Conservation (phyloP, 139 green algal genomes). For the Marvania coccoides region DNA sequence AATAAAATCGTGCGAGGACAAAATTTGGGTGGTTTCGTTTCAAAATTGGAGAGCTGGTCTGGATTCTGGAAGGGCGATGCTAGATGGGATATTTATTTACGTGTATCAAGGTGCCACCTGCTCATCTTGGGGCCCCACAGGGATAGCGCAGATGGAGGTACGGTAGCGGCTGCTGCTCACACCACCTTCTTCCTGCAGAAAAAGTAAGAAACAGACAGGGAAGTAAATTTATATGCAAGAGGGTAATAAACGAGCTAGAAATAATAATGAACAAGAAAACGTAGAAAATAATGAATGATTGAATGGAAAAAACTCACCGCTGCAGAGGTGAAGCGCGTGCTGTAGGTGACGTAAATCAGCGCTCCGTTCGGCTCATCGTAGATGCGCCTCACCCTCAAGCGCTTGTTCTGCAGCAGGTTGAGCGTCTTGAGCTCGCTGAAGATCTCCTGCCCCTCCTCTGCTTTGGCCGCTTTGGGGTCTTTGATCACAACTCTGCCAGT, state of each 20-base stretch:
- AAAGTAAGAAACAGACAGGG: no score
- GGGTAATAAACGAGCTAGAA: not conserved
- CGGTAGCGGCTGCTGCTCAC: conserved; percentile 30
- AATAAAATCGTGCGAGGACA: no score
- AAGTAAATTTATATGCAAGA: not conserved
- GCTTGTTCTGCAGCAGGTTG: conserved; percentile 76
- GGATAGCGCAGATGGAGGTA: conserved; percentile 50
- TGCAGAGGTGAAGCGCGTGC: conserved; percentile 49
- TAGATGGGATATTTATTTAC: no score
- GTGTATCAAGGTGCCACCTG: no score
- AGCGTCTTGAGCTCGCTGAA: conserved; percentile 68
- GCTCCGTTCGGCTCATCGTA: conserved; percentile 55
- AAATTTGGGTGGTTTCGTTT: no score
- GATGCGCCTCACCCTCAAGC: conserved; percentile 59
- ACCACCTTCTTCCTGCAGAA: conserved; percentile 6
- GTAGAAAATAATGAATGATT: not conserved
- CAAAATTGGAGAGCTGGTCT: no score
- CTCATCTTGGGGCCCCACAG: no score
- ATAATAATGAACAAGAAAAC: not conserved
- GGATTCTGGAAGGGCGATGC: no score
- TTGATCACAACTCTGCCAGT: conserved; percentile 33
- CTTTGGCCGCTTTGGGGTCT: conserved; percentile 19
- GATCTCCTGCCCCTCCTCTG: conserved; percentile 45
- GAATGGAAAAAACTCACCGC: not conserved
- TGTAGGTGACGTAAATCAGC: conserved; percentile 69